These are phyloP conservation scores for Boletus fagicola DNA, from an alignment of 768 basidiomycete genomes.

Conservation along the genomic window DNA sequence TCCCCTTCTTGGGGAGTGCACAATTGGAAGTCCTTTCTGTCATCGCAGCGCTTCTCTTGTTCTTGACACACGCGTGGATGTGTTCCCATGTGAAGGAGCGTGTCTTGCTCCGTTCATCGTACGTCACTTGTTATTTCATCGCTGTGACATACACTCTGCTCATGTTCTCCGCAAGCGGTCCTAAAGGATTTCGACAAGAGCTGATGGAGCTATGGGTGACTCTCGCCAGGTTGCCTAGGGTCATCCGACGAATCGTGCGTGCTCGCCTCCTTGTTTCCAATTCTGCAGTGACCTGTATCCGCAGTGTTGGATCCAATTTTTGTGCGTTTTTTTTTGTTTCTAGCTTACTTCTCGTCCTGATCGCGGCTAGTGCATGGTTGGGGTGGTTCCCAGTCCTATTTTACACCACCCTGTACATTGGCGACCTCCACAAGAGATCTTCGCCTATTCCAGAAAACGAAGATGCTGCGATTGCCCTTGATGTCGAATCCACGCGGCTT, in stretches of 20 bases:
- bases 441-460: constrained; percentile 34
- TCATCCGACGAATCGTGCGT: constrained; percentile 80
- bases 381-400: constrained; percentile 94
- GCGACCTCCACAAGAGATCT: constrained; percentile 73
- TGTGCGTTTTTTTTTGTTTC: constrained; percentile 46
- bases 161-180: constrained; percentile 11
- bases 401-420: constrained; percentile 84
- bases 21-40: constrained; percentile 82
- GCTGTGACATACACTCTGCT: neutral
- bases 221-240: constrained; percentile 62
- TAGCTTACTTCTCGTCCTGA: constrained; percentile 1
- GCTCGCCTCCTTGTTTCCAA: constrained; percentile 2
- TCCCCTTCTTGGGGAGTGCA: constrained; percentile 75
- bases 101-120: constrained; percentile 53
- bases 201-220: constrained; percentile 71
- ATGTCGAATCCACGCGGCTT: constrained; percentile 73
- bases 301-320: constrained; percentile 78
- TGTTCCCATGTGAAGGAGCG: constrained; percentile 66
- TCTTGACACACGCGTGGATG: constrained; percentile 63
- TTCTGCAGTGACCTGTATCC: constrained; percentile 6
- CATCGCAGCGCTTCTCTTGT: constrained; percentile 65
- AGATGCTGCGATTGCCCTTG: constrained; percentile 38
- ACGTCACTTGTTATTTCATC: neutral
- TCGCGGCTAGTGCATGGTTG: constrained; percentile 63
- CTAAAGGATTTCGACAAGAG: constrained; percentile 40